Evolutionary conservation across 352 stramenopile species (phyloP).

Genomic region (Phytophthora idaei): DNA sequence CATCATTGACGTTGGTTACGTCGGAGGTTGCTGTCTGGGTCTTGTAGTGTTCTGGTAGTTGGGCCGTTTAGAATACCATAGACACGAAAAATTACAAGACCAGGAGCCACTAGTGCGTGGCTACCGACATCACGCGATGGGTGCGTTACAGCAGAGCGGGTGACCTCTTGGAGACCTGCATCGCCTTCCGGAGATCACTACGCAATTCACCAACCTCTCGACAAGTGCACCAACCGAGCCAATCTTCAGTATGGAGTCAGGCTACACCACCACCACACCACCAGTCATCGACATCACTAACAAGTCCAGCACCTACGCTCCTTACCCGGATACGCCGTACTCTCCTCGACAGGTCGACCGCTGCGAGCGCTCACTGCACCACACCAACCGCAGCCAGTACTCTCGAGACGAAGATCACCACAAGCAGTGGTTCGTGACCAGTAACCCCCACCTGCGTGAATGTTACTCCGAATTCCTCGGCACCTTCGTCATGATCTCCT

Average conservation of each 20-base stretch:
- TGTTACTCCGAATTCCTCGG: constrained; percentile 55
- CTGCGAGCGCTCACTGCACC: constrained; percentile 37
- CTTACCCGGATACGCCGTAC: constrained; percentile 30
- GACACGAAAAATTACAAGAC: neutral
- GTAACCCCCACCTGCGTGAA: constrained; percentile 39
- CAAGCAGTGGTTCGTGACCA: constrained; percentile 31
- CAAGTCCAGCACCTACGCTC: constrained; percentile 34
- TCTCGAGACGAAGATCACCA: constrained; percentile 22
- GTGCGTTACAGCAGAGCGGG: neutral
- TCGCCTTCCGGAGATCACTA: constrained; percentile 7
- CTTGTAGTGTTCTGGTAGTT: neutral
- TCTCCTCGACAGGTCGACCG: constrained; percentile 21
- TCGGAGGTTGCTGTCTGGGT: neutral
- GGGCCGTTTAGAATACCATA: constrained; percentile 1
- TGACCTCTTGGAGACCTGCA: neutral
- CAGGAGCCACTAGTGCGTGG: neutral
- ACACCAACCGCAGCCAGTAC: constrained; percentile 42
- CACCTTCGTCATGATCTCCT: constrained; percentile 58
- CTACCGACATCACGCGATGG: neutral
- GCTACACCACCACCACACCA: constrained; percentile 21
- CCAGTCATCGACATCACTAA: constrained; percentile 34
- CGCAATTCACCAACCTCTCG: constrained; percentile 9
- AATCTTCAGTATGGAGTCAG: constrained; percentile 28
- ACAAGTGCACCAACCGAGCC: constrained; percentile 2
- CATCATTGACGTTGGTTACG: constrained; percentile 4